phyloP scores from a whole-genome alignment of 495 filamentous ascomycete genomes.

The Clohesyomyces aquaticus region DNA sequence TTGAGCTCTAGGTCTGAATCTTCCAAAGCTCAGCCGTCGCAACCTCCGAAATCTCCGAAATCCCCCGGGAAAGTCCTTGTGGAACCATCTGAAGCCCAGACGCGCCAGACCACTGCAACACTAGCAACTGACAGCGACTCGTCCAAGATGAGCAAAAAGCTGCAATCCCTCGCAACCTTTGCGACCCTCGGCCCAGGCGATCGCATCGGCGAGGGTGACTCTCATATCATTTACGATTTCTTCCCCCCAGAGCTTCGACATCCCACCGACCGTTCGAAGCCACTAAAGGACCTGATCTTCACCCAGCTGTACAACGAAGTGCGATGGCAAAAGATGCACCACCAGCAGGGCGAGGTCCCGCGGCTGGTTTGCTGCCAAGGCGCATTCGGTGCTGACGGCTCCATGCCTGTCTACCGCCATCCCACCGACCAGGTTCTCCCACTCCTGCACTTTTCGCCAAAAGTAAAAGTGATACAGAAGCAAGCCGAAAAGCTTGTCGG shows the following conservation, averaged over 20 bases:
- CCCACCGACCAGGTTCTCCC: slow-evolving; percentile 89
- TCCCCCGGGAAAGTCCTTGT: slow-evolving; percentile 20
- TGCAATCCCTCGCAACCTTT: slow-evolving; percentile 40
- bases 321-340: slow-evolving; percentile 88
- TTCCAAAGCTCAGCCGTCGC: background rate
- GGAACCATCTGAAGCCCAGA: too few relatives aligned
- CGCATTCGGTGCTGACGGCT: slow-evolving; percentile 67
- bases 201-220: slow-evolving; percentile 75
- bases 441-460: slow-evolving; percentile 71
- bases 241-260: slow-evolving; percentile 48
- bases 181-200: slow-evolving; percentile 49
- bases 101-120: too few relatives aligned
- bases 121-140: too few relatives aligned
- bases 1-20: slow-evolving; percentile 25
- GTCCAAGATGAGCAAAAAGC: slow-evolving; percentile 22
- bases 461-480: slow-evolving; percentile 68
- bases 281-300: slow-evolving; percentile 56
- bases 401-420: slow-evolving; percentile 89
- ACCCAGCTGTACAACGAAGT: slow-evolving; percentile 75
- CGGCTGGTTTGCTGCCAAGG: slow-evolving; percentile 93
- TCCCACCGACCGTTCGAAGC: slow-evolving; percentile 22
- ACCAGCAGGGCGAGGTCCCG: slow-evolving; percentile 88
- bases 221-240: slow-evolving; percentile 71
- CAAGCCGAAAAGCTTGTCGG: slow-evolving; percentile 69
- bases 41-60: slow-evolving; percentile 1